Conservation (phyloP, 1,284 basidiomycete species). For the Rhodotorula sp. region DNA sequence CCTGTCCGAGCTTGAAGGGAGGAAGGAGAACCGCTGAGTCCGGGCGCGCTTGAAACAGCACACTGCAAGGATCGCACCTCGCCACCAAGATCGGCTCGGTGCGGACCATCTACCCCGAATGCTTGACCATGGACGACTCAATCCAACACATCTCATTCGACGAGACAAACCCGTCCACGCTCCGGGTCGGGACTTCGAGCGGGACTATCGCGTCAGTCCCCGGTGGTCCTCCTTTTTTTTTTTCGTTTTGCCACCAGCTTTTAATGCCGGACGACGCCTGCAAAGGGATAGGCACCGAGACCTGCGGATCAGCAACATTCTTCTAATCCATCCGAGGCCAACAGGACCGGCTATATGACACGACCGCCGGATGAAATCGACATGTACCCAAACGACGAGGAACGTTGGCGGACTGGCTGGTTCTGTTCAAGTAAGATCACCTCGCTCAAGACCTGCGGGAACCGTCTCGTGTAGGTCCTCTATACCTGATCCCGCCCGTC, state of each 20-base stretch:
- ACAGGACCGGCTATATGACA: conserved; percentile 22
- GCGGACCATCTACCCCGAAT: conserved; percentile 24
- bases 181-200: conserved; percentile 23
- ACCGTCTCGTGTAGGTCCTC: conserved; percentile 22
- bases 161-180: conserved; percentile 1
- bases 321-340: too few species aligned
- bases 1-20: background rate
- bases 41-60: background rate
- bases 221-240: background rate
- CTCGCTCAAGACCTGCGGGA: conserved; percentile 11
- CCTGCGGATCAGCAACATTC: too few species aligned
- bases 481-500: background rate
- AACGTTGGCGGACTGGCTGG: conserved; percentile 31
- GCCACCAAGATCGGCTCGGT: background rate
- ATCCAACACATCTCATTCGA: conserved; percentile 34
- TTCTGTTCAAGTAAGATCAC: conserved; percentile 31
- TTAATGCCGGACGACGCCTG: background rate
- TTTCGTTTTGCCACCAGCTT: background rate
- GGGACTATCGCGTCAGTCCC: conserved; percentile 32
- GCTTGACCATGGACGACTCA: conserved; percentile 31
- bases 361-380: conserved; percentile 3
- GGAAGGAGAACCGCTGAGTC: background rate
- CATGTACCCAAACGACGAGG: conserved; percentile 38
- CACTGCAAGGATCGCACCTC: background rate
- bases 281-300: background rate